phyloP scores from a whole-genome alignment of 2,329 filamentous ascomycete genomes.

The Elsinoe arachidis region DNA sequence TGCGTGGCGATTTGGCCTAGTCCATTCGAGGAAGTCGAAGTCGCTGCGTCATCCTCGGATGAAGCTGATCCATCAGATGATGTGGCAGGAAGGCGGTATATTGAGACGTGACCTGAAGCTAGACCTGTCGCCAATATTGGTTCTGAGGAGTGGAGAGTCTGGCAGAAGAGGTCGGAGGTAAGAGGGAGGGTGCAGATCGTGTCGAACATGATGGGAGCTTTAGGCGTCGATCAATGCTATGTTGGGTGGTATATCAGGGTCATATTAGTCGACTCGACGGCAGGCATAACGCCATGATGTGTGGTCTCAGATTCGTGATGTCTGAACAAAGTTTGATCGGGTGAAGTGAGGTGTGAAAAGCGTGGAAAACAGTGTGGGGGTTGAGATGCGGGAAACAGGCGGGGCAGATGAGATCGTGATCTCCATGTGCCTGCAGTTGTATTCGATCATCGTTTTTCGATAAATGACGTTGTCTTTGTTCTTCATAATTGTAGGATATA shows the following conservation, averaged over 20 bases:
- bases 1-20: conserved; percentile 69
- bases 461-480: background rate
- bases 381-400: conserved; percentile 1
- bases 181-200: conserved; percentile 86
- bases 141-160: conserved; percentile 75
- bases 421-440: background rate
- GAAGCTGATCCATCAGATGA: conserved; percentile 34
- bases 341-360: background rate
- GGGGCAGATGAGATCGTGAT: conserved; percentile 9
- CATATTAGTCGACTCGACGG: background rate
- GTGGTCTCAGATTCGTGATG: background rate
- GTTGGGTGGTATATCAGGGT: background rate
- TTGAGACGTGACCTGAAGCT: conserved; percentile 75
- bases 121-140: conserved; percentile 82
- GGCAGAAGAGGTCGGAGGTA: conserved; percentile 75
- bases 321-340: conserved; percentile 6
- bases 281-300: too few relatives aligned
- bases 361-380: conserved; percentile 4
- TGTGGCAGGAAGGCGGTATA: conserved; percentile 56
- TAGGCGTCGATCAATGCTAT: background rate
- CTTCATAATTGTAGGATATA: background rate
- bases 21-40: conserved; percentile 46
- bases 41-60: conserved; percentile 41
- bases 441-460: background rate
- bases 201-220: conserved; percentile 61